Percentiles rank a stretch among this genome's conserved stretches.
These are phyloP conservation scores for Fusarium sp. DNA, from an alignment of 2,329 filamentous ascomycete genomes.

Conservation along the genomic window DNA sequence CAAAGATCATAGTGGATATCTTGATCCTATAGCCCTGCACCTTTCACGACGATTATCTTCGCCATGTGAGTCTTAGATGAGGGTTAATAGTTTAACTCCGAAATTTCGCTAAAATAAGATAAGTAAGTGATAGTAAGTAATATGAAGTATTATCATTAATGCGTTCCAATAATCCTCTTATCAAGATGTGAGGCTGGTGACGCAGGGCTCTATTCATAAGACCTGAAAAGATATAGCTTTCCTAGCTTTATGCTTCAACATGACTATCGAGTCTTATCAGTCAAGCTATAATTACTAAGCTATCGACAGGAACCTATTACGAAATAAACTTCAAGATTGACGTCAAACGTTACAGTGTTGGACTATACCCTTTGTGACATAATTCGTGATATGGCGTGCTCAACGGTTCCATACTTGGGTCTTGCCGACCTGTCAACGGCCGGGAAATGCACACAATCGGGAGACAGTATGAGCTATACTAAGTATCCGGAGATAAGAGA, in stretches of 20 bases:
- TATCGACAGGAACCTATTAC: not conserved
- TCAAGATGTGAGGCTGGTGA: accelerated
- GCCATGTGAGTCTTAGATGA: not conserved
- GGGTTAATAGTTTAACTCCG: no score
- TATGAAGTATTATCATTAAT: no score
- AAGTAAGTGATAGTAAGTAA: no score
- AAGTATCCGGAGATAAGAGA: not conserved
- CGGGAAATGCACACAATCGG: constrained; percentile 18
- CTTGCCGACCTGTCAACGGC: constrained; percentile 11
- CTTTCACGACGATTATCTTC: not conserved
- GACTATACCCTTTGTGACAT: constrained; percentile 32
- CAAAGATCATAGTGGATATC: accelerated
- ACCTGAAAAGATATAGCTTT: no score
- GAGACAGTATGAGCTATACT: not conserved
- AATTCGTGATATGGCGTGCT: constrained; percentile 36
- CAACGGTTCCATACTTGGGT: constrained; percentile 1
- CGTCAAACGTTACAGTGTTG: constrained; percentile 12
- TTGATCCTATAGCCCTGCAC: not conserved
- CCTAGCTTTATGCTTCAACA: accelerated
- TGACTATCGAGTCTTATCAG: accelerated
- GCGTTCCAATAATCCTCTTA: accelerated
- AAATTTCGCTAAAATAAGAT: no score
- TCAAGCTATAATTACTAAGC: not conserved
- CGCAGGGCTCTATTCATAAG: accelerated
- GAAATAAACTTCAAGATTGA: constrained; percentile 3